phyloP scores from a whole-genome alignment of 192 early-diverging fungal species.

The Coemansia sp. region DNA sequence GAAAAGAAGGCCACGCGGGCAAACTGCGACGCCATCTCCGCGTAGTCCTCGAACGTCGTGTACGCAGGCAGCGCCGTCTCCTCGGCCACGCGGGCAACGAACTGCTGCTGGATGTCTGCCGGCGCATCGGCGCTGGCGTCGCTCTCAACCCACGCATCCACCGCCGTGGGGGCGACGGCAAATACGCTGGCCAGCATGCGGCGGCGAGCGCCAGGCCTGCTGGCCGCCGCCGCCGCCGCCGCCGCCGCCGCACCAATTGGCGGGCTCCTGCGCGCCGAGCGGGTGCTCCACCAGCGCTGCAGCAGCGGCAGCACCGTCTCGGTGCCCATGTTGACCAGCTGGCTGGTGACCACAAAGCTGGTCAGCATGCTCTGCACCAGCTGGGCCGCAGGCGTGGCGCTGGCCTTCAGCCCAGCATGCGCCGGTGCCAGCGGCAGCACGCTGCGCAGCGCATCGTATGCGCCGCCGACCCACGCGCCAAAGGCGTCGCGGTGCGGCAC shows the following conservation, averaged over 20 bases:
- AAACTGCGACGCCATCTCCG: conserved; percentile 93
- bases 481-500: conserved; percentile 78
- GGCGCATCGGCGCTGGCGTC: conserved; percentile 11
- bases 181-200: conserved; percentile 9
- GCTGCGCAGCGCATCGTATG: conserved; percentile 15
- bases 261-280: not conserved
- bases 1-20: conserved; percentile 85
- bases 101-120: conserved; percentile 26
- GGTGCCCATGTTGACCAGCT: conserved; percentile 70
- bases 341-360: conserved; percentile 81
- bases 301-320: conserved; percentile 75
- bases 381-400: conserved; percentile 39
- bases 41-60: conserved; percentile 84
- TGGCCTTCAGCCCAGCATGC: conserved; percentile 27
- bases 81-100: conserved; percentile 34
- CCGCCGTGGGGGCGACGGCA: conserved; percentile 7
- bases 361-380: conserved; percentile 56
- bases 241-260: not conserved
- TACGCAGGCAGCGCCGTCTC: conserved; percentile 66
- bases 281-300: conserved; percentile 46
- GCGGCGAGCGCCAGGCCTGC: not conserved
- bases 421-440: not conserved
- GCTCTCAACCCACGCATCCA: conserved; percentile 27
- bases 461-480: conserved; percentile 49
- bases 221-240: not conserved